phyloP scores from a whole-genome alignment of 306 rosid genomes.

The Chamaecrista fasciculata region DNA sequence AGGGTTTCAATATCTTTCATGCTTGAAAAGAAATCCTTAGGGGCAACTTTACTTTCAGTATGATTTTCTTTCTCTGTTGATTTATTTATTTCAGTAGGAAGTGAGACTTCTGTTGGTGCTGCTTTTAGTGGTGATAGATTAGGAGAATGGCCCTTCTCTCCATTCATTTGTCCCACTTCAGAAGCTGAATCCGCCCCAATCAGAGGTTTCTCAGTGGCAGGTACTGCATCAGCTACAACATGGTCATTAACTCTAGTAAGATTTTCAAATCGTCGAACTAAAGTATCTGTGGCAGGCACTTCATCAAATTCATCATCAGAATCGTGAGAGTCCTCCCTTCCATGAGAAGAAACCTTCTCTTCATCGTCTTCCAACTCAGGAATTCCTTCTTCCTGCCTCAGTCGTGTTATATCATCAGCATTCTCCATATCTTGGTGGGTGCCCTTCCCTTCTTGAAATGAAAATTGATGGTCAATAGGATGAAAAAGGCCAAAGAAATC shows the following conservation, averaged over 20 bases:
- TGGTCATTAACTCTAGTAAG: conserved; percentile 60
- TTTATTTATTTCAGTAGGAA: conserved; percentile 41
- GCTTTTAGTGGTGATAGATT: conserved; percentile 33
- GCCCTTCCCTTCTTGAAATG: conserved; percentile 63
- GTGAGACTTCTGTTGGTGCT: conserved; percentile 35
- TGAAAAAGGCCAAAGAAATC: conserved; percentile 81
- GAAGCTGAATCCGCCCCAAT: conserved; percentile 46
- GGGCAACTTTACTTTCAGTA: conserved; percentile 54
- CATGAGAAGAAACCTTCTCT: conserved; percentile 52
- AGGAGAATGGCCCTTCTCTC: conserved; percentile 52
- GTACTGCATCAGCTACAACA: conserved; percentile 43
- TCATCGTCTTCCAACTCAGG: conserved; percentile 67
- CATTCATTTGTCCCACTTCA: conserved; percentile 47
- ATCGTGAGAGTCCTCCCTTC: conserved; percentile 53
- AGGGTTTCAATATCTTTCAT: conserved; percentile 71
- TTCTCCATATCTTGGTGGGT: conserved; percentile 45
- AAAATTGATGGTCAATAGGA: conserved; percentile 72
- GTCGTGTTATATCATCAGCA: conserved; percentile 44
- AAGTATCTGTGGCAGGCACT: conserved; percentile 64
- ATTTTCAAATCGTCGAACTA: conserved; percentile 73
- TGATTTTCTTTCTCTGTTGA: conserved; percentile 44
- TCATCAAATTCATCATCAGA: conserved; percentile 81
- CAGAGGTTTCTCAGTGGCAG: conserved; percentile 35
- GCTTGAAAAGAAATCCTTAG: conserved; percentile 72
- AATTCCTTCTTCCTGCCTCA: conserved; percentile 66